Evolutionary conservation across 2,329 filamentous ascomycete species (phyloP).

Genomic region (Aspergillus sp.): DNA sequence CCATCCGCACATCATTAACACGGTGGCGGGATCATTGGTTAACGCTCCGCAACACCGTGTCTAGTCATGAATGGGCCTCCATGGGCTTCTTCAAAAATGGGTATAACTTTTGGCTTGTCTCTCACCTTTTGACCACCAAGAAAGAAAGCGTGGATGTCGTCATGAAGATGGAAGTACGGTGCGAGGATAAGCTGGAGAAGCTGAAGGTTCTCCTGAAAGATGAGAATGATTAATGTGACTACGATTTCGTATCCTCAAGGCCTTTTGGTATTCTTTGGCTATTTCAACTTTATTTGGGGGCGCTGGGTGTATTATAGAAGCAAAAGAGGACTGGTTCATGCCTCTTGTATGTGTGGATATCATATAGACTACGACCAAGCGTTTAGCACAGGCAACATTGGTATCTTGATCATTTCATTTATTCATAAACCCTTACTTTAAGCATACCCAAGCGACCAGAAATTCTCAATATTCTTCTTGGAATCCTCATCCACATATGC

Average conservation of each 20-base stretch:
- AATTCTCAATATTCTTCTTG: constrained; percentile 48
- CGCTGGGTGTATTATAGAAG: not conserved
- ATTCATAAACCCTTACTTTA: constrained; percentile 20
- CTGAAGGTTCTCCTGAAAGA: constrained; percentile 41
- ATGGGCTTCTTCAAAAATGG: constrained; percentile 46
- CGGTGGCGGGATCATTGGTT: constrained; percentile 43
- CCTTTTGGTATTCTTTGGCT: not conserved
- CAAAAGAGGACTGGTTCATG: not conserved
- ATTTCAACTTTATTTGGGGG: not conserved
- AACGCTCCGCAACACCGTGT: constrained; percentile 29
- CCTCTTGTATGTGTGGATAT: not conserved
- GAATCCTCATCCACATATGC: constrained; percentile 52
- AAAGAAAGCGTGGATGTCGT: constrained; percentile 45
- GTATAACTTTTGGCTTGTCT: constrained; percentile 46
- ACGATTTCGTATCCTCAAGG: not conserved
- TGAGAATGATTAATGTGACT: constrained; percentile 29
- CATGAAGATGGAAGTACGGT: constrained; percentile 46
- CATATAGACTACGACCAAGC: not conserved
- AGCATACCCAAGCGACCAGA: constrained; percentile 51
- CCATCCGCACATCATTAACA: constrained; percentile 36
- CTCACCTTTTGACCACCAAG: constrained; percentile 42
- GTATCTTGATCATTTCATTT: not conserved
- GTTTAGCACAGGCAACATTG: not conserved
- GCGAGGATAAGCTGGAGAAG: constrained; percentile 44
- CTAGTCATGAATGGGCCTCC: constrained; percentile 37